phyloP scores from a whole-genome alignment of 164 flowering plant genomes.

The Vitis cinerea region DNA sequence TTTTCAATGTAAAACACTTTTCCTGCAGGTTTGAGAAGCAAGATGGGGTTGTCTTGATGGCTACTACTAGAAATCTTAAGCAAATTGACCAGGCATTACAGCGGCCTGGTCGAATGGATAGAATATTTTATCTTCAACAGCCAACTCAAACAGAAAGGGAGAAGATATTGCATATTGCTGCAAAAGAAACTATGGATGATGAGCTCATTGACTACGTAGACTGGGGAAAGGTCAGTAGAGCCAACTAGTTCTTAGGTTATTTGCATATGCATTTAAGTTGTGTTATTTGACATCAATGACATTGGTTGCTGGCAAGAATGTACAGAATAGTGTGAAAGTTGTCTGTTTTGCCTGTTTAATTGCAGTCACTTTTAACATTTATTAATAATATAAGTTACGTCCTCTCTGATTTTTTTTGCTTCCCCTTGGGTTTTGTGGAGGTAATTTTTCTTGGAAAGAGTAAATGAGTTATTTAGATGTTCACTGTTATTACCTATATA shows the following conservation, averaged over 20 bases:
- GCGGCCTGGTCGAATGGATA: constrained; percentile 98
- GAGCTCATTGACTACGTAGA: constrained; percentile 77
- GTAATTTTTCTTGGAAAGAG: too few relatives aligned
- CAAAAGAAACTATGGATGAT: constrained; percentile 86
- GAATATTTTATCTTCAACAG: constrained; percentile 82
- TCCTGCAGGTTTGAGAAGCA: constrained; percentile 89
- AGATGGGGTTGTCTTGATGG: constrained; percentile 98
- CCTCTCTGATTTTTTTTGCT: too few relatives aligned
- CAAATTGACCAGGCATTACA: constrained; percentile 85
- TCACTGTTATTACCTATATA: too few relatives aligned
- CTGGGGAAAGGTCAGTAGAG: constrained; percentile 73
- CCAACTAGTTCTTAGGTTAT: not conserved
- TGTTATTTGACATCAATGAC: too few relatives aligned
- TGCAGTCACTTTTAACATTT: too few relatives aligned
- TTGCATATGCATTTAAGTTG: not conserved
- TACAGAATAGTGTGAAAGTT: too few relatives aligned
- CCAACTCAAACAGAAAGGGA: constrained; percentile 88
- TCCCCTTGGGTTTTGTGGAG: too few relatives aligned
- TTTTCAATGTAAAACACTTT: not conserved
- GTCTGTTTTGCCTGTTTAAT: too few relatives aligned
- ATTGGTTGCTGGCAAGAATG: too few relatives aligned
- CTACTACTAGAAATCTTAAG: constrained; percentile 80
- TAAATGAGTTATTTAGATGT: too few relatives aligned
- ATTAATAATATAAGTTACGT: too few relatives aligned
- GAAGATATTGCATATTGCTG: constrained; percentile 64